Evolutionary conservation across 371 early-diverging fungal species (phyloP).

Genomic region (Mucor racemosus): DNA sequence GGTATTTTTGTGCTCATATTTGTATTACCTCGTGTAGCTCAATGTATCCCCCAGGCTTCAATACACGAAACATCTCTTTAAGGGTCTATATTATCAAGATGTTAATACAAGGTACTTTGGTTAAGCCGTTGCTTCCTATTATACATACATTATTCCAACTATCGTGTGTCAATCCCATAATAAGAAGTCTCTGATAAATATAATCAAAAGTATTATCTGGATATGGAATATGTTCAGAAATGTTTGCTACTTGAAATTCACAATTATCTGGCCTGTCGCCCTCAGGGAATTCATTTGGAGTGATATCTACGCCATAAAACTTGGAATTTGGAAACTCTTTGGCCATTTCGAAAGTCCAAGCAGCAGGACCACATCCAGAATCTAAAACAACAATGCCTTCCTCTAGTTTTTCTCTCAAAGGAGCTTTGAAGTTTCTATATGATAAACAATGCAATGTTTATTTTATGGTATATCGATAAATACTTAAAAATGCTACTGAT

Average conservation of each 20-base stretch:
- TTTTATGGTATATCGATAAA: neutral
- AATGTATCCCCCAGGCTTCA: constrained; percentile 30
- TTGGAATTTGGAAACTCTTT: constrained; percentile 41
- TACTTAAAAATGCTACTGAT: neutral
- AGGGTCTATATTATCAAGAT: constrained; percentile 6
- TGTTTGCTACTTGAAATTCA: constrained; percentile 21
- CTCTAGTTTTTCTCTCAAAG: constrained; percentile 18
- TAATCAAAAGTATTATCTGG: constrained; percentile 32
- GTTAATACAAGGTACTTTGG: neutral
- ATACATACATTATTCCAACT: constrained; percentile 18
- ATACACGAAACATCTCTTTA: constrained; percentile 11
- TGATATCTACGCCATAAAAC: constrained; percentile 48
- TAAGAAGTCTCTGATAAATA: constrained; percentile 23
- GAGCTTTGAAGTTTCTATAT: constrained; percentile 28
- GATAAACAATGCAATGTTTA: neutral
- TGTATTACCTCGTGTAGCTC: constrained; percentile 46
- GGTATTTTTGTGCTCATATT: too few species aligned
- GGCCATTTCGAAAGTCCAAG: constrained; percentile 46
- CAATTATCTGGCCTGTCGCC: constrained; percentile 27
- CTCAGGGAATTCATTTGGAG: constrained; percentile 18
- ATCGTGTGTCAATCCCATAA: constrained; percentile 11
- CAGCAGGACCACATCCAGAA: constrained; percentile 31
- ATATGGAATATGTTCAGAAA: constrained; percentile 26
- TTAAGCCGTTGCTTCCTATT: neutral
- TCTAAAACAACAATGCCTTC: constrained; percentile 25